Evolutionary conservation across 179 eudicot genomes (phyloP).

Genomic region (Spinacia oleracea): DNA sequence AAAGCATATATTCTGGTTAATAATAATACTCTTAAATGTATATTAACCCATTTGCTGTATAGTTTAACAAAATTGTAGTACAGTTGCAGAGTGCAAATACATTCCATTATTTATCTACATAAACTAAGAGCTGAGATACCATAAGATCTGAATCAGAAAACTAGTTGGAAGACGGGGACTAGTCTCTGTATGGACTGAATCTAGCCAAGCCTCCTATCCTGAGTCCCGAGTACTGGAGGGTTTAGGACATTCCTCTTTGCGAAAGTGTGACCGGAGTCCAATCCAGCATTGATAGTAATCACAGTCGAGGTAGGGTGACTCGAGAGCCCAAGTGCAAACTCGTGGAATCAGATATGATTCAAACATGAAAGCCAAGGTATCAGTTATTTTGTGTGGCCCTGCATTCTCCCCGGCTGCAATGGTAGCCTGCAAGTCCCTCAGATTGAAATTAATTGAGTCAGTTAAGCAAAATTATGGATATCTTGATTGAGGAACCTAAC

Average conservation of each 20-base stretch:
- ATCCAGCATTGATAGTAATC: slow-evolving; percentile 97
- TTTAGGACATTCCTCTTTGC: slow-evolving; percentile 6
- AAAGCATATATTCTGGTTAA: background rate
- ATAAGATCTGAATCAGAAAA: slow-evolving; percentile 3
- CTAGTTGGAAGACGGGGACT: background rate
- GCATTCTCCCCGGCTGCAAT: slow-evolving; percentile 62
- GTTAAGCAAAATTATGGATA: background rate
- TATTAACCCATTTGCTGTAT: background rate
- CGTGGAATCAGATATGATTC: slow-evolving; percentile 94
- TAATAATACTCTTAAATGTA: background rate
- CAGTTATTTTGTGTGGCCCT: slow-evolving; percentile 62
- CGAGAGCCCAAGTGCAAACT: slow-evolving; percentile 84
- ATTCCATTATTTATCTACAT: slow-evolving; percentile 4
- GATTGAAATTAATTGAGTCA: background rate
- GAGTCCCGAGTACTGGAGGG: background rate
- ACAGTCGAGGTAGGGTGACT: slow-evolving; percentile 68
- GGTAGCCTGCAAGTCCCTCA: slow-evolving; percentile 53
- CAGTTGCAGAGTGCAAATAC: background rate
- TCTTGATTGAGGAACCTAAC: background rate
- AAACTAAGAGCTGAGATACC: background rate
- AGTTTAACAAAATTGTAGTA: background rate
- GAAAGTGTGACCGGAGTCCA: slow-evolving; percentile 76
- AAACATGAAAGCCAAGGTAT: slow-evolving; percentile 96
- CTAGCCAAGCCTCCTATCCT: background rate
- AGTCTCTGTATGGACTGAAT: background rate